phyloP scores from a whole-genome alignment of 225 moss, liverwort and hornwort species.

The Pseudoscleropodium purum region DNA sequence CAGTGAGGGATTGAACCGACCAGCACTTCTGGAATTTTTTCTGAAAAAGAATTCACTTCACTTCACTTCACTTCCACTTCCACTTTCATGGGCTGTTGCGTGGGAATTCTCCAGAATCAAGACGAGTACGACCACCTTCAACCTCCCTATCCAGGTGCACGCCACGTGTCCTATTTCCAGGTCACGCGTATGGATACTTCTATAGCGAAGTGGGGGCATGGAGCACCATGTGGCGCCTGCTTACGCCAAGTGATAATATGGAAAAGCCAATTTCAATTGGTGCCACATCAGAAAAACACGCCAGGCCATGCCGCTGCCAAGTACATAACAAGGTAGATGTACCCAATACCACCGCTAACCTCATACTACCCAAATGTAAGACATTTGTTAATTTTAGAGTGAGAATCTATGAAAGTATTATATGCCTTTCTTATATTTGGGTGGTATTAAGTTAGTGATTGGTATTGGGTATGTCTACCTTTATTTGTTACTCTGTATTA shows the following conservation, averaged over 20 bases:
- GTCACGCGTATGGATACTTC: background rate
- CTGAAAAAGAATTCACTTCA: background rate
- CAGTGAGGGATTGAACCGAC: background rate
- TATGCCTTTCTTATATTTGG: no score
- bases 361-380: no score
- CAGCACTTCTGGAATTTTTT: background rate
- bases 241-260: background rate
- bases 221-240: background rate
- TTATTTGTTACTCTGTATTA: background rate
- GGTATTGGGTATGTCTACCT: no score
- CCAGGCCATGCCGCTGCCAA: background rate
- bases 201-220: background rate
- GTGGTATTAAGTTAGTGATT: no score
- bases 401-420: no score
- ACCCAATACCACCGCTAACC: no score
- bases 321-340: background rate
- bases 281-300: conserved; percentile 1
- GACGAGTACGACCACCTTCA: background rate
- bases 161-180: background rate
- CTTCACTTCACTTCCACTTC: no score
- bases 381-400: no score
- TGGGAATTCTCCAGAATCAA: background rate
- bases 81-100: background rate
- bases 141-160: background rate
- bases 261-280: background rate